A percentile compares a stretch with the other conserved stretches of the same genome.
Conservation (phyloP, 164 flowering plant genomes). For the Dillenia suffruticosa region DNA sequence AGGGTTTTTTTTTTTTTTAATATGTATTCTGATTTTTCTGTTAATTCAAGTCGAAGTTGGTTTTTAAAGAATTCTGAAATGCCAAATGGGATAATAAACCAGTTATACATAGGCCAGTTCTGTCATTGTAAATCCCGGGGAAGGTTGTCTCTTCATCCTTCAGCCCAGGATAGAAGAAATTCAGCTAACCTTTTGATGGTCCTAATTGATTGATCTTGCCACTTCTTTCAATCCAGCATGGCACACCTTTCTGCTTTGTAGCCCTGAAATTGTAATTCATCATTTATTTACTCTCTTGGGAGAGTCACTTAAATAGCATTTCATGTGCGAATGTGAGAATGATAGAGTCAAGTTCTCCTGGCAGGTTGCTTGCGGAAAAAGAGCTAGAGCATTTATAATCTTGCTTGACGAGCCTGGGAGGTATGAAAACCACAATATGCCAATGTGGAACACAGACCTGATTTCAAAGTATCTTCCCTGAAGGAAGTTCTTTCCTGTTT, state of each 20-base stretch:
- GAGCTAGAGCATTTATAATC: constrained; percentile 85
- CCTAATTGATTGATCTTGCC: neutral
- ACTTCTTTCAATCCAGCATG: too few species aligned
- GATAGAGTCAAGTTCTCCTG: too few species aligned
- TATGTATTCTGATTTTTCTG: constrained; percentile 3
- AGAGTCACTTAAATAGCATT: too few species aligned
- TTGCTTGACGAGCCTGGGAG: constrained; percentile 89
- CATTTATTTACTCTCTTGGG: too few species aligned
- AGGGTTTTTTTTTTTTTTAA: neutral
- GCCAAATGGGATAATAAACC: too few species aligned
- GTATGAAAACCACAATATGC: constrained; percentile 47
- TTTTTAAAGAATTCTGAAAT: too few species aligned
- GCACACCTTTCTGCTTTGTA: too few species aligned
- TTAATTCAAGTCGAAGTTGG: too few species aligned
- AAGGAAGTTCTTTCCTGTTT: constrained; percentile 43
- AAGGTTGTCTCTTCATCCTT: neutral
- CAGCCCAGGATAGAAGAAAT: neutral
- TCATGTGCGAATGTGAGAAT: too few species aligned
- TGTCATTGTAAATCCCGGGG: neutral
- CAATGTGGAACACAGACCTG: constrained; percentile 50
- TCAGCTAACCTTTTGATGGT: neutral
- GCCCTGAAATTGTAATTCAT: too few species aligned
- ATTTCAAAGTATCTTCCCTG: constrained; percentile 80
- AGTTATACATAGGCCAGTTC: too few species aligned
- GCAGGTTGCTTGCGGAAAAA: constrained; percentile 84